Base-by-base conservation (phyloP, 306 rosid genomes). In the Quercus wislizeni region DNA sequence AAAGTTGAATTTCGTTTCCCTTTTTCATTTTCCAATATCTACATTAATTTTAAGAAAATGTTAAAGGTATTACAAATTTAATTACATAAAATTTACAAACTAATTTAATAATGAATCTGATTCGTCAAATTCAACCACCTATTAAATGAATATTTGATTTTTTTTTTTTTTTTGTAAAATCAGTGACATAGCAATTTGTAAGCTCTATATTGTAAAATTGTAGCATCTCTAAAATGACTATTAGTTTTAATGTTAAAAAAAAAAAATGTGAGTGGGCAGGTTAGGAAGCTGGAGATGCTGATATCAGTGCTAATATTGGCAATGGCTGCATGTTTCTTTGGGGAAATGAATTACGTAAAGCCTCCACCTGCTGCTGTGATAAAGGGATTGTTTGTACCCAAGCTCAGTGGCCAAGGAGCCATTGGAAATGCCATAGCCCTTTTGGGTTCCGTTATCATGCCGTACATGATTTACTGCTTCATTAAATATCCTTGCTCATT, bases 261-360 rank as follows among this genome's bases (percentile, higher is more conserved):
- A n/a, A 19, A 23, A 72, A 25, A 0, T 41, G 11, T 5, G 23
- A 6, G 7, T 23, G 71, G 2, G 72, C 83, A 94, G 98, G 73
- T 86, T 5, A 77, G 97, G 79, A 92, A 94, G 91, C 81, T 92
- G 80, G 98, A 94, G 79, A 13, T 92, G 83, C 51, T 94, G 38
- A 92, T 92, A 85, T 76, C 93, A 59, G 58, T 74, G 33, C 49
- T 84, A 54, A 91, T 94, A 6, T 91, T 91, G 64, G 33, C 85
- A 55, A 90, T 94, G 95, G 99, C 92, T 2, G 99, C 88, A 35
- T 94, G 99, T 71, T 94, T 94, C 90, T 92, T 92, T 65, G 97
- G 90, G n/a, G 99, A 92, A 81, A 83, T 91, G 97, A 68, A 95
- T 73, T 91, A 76, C 21, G 97, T 91, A 0, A 92, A 88, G 78